Evolutionary conservation across 164 flowering plant species (phyloP).

Genomic region (Paratinospora sagittata): DNA sequence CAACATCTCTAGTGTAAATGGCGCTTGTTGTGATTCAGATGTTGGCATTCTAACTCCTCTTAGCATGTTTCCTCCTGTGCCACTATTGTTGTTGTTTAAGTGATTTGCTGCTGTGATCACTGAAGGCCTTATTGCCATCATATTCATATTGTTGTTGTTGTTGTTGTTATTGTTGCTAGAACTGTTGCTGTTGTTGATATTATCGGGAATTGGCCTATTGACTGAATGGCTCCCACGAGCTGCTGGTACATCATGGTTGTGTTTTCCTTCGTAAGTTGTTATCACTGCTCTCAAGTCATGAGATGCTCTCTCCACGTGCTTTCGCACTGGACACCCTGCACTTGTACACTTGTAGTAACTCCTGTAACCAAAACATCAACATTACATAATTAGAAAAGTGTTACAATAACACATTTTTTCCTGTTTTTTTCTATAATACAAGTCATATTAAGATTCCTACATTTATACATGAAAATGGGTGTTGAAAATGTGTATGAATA

Average conservation of each 20-base stretch:
- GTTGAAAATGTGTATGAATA: too few species aligned
- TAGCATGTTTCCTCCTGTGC: slow-evolving; percentile 16
- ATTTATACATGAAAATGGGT: too few species aligned
- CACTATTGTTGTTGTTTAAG: slow-evolving; percentile 17
- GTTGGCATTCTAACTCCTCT: slow-evolving; percentile 12
- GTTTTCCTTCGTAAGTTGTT: slow-evolving; percentile 88
- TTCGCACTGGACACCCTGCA: slow-evolving; percentile 69
- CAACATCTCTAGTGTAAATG: slow-evolving; percentile 44
- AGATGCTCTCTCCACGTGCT: slow-evolving; percentile 82
- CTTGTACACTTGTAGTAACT: slow-evolving; percentile 89
- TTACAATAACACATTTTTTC: too few species aligned
- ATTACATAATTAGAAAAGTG: too few species aligned
- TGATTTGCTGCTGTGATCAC: slow-evolving; percentile 11
- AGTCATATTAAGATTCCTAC: too few species aligned
- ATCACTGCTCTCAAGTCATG: slow-evolving; percentile 76
- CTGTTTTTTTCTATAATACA: too few species aligned
- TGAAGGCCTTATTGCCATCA: slow-evolving; percentile 39
- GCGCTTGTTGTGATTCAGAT: slow-evolving; percentile 38
- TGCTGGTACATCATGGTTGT: slow-evolving; percentile 91
- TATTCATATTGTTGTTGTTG: not conserved
- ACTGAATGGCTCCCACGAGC: slow-evolving; percentile 48
- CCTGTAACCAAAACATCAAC: slow-evolving; percentile 28
- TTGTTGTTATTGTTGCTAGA: too few species aligned
- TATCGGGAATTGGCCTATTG: slow-evolving; percentile 23
- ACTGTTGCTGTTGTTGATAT: slow-evolving; percentile 14